Evolutionary conservation across 331 rosid species (phyloP).

Genomic region (Quercus lobata): DNA sequence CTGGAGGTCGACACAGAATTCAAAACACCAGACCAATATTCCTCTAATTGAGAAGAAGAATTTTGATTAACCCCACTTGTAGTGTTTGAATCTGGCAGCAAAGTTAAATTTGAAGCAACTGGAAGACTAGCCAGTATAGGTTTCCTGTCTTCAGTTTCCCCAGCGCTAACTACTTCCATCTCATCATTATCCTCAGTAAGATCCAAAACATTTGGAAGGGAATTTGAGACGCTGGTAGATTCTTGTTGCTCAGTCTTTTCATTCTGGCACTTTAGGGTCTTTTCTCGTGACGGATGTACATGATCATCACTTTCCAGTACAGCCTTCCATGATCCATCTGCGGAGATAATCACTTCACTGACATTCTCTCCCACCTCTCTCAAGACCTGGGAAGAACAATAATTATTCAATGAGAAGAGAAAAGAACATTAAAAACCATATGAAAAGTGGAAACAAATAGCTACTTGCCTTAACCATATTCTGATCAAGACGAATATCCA

Average conservation of each 20-base stretch:
- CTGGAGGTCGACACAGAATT: not conserved
- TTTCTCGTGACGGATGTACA: conserved; percentile 30
- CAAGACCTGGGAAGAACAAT: conserved; percentile 52
- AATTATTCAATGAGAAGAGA: conserved; percentile 1
- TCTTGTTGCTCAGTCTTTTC: conserved; percentile 43
- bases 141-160: conserved; percentile 54
- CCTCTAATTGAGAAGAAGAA: conserved; percentile 38
- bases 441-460: conserved; percentile 20
- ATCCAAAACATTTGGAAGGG: conserved; percentile 44
- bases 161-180: conserved; percentile 36
- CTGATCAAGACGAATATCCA: conserved; percentile 68
- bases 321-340: conserved; percentile 90
- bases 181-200: conserved; percentile 55
- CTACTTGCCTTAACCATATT: conserved; percentile 83
- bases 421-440: not conserved
- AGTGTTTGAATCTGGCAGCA: conserved; percentile 15
- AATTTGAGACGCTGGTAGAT: conserved; percentile 14
- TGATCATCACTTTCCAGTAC: conserved; percentile 43
- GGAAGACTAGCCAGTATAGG: conserved; percentile 31
- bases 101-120: conserved; percentile 19
- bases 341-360: conserved; percentile 58
- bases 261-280: conserved; percentile 24
- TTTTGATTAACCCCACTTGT: conserved; percentile 27
- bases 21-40: conserved; percentile 37
- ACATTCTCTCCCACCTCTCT: conserved; percentile 68